Conservation (phyloP, 345 rosid genomes). For the Boechera retrofracta region DNA sequence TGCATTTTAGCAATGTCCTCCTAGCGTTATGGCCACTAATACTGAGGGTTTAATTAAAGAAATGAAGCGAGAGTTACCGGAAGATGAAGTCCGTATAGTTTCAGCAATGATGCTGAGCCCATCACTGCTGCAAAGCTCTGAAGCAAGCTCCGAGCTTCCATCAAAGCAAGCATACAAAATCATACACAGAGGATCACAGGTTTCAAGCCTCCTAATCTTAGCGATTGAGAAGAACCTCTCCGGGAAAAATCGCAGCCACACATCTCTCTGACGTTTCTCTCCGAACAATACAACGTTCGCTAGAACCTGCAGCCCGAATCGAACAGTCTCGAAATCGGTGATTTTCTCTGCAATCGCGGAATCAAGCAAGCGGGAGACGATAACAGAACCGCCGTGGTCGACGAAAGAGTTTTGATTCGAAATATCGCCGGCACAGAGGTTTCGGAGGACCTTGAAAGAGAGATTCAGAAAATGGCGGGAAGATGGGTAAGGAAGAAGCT, state of each 20-base stretch:
- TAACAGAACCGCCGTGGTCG: slow-evolving; percentile 50
- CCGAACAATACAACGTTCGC: slow-evolving; percentile 77
- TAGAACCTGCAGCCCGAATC: slow-evolving; percentile 64
- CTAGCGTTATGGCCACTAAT: too few species aligned
- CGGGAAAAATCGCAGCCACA: slow-evolving; percentile 65
- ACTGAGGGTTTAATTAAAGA: too few species aligned
- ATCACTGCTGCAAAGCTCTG: slow-evolving; percentile 52
- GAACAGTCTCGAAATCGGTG: slow-evolving; percentile 53
- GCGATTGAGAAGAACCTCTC: slow-evolving; percentile 55
- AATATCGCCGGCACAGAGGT: slow-evolving; percentile 75
- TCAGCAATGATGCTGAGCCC: slow-evolving; percentile 58
- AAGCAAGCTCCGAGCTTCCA: slow-evolving; percentile 51
- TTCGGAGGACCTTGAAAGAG: slow-evolving; percentile 68
- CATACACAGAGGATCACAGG: slow-evolving; percentile 82
- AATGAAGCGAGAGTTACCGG: slow-evolving; percentile 43
- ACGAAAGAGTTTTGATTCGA: slow-evolving; percentile 63
- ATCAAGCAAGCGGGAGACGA: slow-evolving; percentile 41
- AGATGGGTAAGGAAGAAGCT: too few species aligned
- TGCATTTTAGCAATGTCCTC: too few species aligned
- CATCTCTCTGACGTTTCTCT: slow-evolving; percentile 57
- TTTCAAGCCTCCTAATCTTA: slow-evolving; percentile 50
- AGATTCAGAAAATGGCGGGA: slow-evolving; percentile 44
- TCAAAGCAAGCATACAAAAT: slow-evolving; percentile 65
- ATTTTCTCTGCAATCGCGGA: slow-evolving; percentile 32
- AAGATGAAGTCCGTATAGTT: slow-evolving; percentile 57